A percentile compares a stretch with the other conserved stretches of the same genome.
Evolutionary conservation across 192 early-diverging fungal genomes (phyloP).

Genomic region (Backusella circina): DNA sequence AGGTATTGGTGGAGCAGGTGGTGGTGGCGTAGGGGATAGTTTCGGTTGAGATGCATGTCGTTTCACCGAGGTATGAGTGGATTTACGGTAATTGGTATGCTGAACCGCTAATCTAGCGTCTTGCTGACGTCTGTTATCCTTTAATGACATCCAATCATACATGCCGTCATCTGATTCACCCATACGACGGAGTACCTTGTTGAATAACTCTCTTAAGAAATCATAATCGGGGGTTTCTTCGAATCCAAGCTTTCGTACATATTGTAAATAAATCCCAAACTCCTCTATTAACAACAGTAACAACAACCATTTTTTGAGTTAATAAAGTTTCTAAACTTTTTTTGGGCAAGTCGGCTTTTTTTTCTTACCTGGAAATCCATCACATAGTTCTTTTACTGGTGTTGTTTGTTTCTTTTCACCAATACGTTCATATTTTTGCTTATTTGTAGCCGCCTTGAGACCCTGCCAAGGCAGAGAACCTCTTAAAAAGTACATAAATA

Average conservation of each 20-base stretch:
- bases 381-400: constrained; percentile 83
- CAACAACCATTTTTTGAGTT: not conserved
- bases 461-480: constrained; percentile 97
- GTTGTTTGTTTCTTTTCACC: constrained; percentile 96
- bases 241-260: constrained; percentile 88
- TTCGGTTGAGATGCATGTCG: constrained; percentile 1
- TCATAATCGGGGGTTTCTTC: constrained; percentile 97
- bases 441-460: constrained; percentile 94
- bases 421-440: constrained; percentile 99
- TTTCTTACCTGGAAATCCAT: constrained; percentile 71
- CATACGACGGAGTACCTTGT: constrained; percentile 63
- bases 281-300: constrained; percentile 53
- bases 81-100: not conserved
- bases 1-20: not conserved
- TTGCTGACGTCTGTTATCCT: constrained; percentile 12
- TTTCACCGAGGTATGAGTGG: constrained; percentile 2
- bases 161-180: constrained; percentile 85
- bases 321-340: not conserved
- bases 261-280: constrained; percentile 87
- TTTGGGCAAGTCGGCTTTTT: not conserved
- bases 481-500: constrained; percentile 97
- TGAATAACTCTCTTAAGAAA: constrained; percentile 82
- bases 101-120: not conserved
- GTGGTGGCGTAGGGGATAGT: not conserved
- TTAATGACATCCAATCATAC: constrained; percentile 87